Base-by-base conservation (phyloP, 1,284 basidiomycete species). In the Porogramme epimiltina region DNA sequence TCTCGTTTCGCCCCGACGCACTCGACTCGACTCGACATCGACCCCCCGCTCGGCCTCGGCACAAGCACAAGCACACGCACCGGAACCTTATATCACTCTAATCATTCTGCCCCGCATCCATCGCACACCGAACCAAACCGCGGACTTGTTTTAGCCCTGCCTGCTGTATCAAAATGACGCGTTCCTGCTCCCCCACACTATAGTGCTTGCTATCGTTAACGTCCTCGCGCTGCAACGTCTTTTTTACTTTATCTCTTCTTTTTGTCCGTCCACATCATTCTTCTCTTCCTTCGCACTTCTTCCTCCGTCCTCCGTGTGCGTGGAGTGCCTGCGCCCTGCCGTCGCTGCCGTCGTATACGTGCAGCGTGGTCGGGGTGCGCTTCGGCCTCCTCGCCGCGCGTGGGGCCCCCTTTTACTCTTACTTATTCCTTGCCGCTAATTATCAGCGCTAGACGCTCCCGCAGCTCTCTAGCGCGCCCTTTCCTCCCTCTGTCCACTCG, bases 141-240 rank as follows among this genome's bases (percentile, higher is more conserved):
- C 46, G 49, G 45, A 34, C 22, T 23, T 42, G 42, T 37, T 37
- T 16, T 6, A 31, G 36, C 49, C 44, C 44, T 56, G n/a, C n/a
- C n/a, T n/a, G 52, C 52, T 59, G 55, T 59, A 59, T 59, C 53
- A 59, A 59, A 55, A 54, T 23, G 45, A 51, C 55, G 37, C 55
- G 43, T 37, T 48, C 47, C 43, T 47, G 50, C 51, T 45, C 37
- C 16, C 44, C 42, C 45, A 38, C 51, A 55, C 33, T 25, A 36
- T 51, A 50, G 39, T 54, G 47, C 56, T 58, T 51, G 59, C 54
- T 61, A 58, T 58, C 52, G 51, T 56, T 53, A 54, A 56, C 56
- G 49, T 45, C 46, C 45, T 45, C 28, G 42, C 49, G 44, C 49
- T 51, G 59, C 56, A 52, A 43, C 34, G 28, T 42, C 22, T 36